Percentiles rank a stretch among this genome's conserved stretches.
Evolutionary conservation across 257 asterid species (phyloP).

Genomic region (Solanum corneliomulleri): DNA sequence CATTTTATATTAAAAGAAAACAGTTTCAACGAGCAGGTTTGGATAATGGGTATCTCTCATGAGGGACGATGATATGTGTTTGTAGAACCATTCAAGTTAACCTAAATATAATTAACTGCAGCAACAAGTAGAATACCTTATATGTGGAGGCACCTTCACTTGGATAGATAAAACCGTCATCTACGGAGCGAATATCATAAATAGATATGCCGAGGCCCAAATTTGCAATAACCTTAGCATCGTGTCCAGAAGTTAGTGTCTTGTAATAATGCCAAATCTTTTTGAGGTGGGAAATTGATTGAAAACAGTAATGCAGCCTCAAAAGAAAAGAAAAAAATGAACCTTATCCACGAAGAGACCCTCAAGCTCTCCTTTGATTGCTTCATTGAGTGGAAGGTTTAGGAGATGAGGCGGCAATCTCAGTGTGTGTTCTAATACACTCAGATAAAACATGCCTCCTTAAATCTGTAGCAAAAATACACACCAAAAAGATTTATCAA

Average conservation of each 20-base stretch:
- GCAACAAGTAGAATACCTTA: constrained; percentile 35
- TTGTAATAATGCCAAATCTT: background rate
- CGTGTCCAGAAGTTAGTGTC: background rate
- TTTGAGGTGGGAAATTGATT: background rate
- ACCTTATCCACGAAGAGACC: constrained; percentile 75
- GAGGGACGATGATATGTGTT: background rate
- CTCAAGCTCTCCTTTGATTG: constrained; percentile 72
- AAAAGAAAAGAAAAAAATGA: background rate
- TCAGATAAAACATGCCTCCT: constrained; percentile 56
- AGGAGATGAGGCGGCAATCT: constrained; percentile 44
- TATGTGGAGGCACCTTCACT: constrained; percentile 84
- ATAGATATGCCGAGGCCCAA: constrained; percentile 65
- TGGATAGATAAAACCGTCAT: constrained; percentile 69
- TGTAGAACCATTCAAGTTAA: background rate
- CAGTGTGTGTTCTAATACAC: constrained; percentile 63
- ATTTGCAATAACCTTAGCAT: constrained; percentile 48
- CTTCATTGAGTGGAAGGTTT: constrained; percentile 43
- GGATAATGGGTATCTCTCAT: background rate
- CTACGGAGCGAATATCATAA: constrained; percentile 57
- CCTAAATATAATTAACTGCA: background rate
- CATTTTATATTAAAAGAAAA: background rate
- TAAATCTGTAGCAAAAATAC: background rate
- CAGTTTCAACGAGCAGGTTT: background rate
- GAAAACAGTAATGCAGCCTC: background rate
- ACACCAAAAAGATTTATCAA: background rate